Evolutionary conservation across 2,329 filamentous ascomycete species (phyloP).

Genomic region (Colletotrichum sp.): DNA sequence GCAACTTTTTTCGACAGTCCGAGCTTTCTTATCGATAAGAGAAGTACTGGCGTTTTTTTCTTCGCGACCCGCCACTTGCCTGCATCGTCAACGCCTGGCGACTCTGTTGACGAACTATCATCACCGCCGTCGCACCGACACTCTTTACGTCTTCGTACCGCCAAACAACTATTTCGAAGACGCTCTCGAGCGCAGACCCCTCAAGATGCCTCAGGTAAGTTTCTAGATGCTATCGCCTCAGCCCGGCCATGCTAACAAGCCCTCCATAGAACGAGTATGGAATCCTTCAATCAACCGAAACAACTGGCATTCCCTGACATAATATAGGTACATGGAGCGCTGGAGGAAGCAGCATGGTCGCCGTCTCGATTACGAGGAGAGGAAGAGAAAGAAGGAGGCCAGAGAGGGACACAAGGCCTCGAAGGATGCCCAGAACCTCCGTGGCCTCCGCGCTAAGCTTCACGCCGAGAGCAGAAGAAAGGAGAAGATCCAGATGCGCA

Average conservation of each 20-base stretch:
- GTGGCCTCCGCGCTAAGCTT: constrained; percentile 89
- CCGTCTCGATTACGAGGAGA: constrained; percentile 81
- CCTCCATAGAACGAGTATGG: constrained; percentile 51
- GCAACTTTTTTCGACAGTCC: not conserved
- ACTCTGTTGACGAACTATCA: not conserved
- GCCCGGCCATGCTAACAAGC: not conserved
- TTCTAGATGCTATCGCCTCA: not conserved
- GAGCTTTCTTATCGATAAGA: constrained; percentile 5
- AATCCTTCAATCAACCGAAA: not conserved
- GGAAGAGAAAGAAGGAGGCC: constrained; percentile 82
- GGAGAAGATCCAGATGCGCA: constrained; percentile 98
- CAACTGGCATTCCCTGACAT: not conserved
- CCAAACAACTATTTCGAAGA: not conserved
- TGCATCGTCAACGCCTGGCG: not conserved
- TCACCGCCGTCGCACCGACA: not conserved
- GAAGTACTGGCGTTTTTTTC: constrained; percentile 4
- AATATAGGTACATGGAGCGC: constrained; percentile 35
- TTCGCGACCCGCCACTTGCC: constrained; percentile 17
- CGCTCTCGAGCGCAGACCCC: not conserved
- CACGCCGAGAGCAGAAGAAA: constrained; percentile 92
- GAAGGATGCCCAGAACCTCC: constrained; percentile 90
- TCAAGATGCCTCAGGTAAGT: constrained; percentile 19
- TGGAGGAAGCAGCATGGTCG: constrained; percentile 63
- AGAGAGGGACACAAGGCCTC: constrained; percentile 89
- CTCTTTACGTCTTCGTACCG: not conserved